Evolutionary conservation across 2,329 filamentous ascomycete species (phyloP), one percentile per base, ranked within the genome.

Genomic region (Ceratocystis harringtonii): DNA sequence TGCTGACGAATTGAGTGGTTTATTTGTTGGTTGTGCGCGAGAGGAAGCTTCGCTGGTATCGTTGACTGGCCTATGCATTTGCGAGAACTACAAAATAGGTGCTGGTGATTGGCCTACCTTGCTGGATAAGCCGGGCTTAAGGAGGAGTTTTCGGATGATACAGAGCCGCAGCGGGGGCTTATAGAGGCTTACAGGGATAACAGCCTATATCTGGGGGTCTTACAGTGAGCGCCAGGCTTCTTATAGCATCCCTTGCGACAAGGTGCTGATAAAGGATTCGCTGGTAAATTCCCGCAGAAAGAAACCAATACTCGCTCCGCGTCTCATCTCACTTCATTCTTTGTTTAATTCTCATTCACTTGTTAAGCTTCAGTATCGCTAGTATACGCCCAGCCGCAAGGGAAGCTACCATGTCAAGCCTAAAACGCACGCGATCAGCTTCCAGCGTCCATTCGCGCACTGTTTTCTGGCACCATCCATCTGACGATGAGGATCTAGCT

Each of bases 401-500:
- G 36, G 5, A 41, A 15, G 36, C 12, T 41, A 41, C 12, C 36
- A 64, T 77, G 62, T 72, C 75, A 41, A 75, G 74, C 2, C 71
- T 77, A 63, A 76, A 76, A 69, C 71, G 75, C 57, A 76, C 70
- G 52, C 75, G 75, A 63, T 77, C 75, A 30, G 66, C 69, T 5
- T 73, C 75, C 68, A 74, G 71, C 67, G 70, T 71, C 17, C 52
- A 30, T 52, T 65, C 66, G 25, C 62, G 65, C 36, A 67, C 66
- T n/a, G n/a, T 65, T 45, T 69, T 68, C 22, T 65, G 57, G 62
- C 19, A 62, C 22, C 19, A 62, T 17, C 48, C 61, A 28, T 57
- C 61, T 1, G 69, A 70, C 25, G 69, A 70, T n/a, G 69, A 69
- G 15, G 67, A 68, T 25, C 45, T 62, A n/a, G 50, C 63, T 25